Percentiles rank a stretch among this genome's conserved stretches.
These are phyloP conservation scores for Exidia glandulosa DNA, from an alignment of 768 basidiomycete genomes.

Conservation along the genomic window DNA sequence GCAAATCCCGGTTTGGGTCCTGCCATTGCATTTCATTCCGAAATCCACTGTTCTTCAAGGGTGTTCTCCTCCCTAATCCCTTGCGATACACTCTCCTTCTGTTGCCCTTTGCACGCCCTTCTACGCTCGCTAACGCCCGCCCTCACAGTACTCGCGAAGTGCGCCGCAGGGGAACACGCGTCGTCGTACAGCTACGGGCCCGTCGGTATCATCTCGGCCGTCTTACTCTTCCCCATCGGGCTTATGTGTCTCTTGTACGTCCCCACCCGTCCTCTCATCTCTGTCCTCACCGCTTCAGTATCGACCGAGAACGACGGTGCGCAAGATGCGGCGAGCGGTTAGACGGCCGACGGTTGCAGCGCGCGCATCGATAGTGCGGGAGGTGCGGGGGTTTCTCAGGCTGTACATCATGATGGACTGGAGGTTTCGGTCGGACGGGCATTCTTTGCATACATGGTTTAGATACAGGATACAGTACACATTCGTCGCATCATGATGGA, in stretches of 20 bases:
- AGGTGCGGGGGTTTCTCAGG: too few relatives aligned
- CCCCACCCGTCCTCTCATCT: background rate
- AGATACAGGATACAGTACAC: too few relatives aligned
- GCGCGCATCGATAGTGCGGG: background rate
- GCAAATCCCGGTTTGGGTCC: too few relatives aligned
- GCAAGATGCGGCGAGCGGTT: background rate
- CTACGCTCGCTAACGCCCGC: background rate
- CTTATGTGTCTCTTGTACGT: background rate
- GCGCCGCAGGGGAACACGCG: background rate
- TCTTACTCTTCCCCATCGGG: background rate
- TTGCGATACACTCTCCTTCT: background rate
- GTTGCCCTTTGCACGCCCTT: too few relatives aligned
- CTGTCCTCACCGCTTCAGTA: background rate
- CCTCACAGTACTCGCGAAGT: background rate
- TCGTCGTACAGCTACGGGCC: background rate
- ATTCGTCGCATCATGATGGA: too few relatives aligned
- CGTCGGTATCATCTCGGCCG: background rate
- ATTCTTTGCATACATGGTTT: too few relatives aligned
- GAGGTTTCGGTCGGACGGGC: too few relatives aligned
- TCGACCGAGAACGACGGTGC: background rate
- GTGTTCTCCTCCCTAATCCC: too few relatives aligned
- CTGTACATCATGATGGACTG: too few relatives aligned
- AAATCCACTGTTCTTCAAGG: too few relatives aligned
- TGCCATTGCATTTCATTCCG: too few relatives aligned
- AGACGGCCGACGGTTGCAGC: background rate